phyloP scores from a whole-genome alignment of 768 basidiomycete species.

The Punctularia strigosozonata region DNA sequence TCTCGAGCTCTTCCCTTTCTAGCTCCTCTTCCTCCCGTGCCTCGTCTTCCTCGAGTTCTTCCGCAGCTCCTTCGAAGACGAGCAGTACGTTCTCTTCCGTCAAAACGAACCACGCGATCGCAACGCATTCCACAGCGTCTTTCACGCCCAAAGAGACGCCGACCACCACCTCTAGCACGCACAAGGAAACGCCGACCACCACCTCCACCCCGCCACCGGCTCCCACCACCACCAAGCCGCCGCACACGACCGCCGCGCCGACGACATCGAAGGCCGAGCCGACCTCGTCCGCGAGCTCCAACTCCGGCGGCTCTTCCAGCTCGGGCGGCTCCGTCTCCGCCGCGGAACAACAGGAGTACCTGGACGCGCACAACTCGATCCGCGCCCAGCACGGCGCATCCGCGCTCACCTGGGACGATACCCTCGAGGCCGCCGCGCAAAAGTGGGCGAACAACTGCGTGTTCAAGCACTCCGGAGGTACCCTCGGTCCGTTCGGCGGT shows the following conservation, averaged over 20 bases:
- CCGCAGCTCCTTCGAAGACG: constrained; percentile 5
- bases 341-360: constrained; percentile 14
- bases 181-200: constrained; percentile 10
- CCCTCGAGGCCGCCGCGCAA: constrained; percentile 34
- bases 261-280: background rate
- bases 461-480: constrained; percentile 34
- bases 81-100: constrained; percentile 5
- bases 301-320: background rate
- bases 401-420: constrained; percentile 35
- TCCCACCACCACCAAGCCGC: constrained; percentile 8
- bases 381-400: constrained; percentile 30
- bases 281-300: background rate
- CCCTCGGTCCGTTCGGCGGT: background rate
- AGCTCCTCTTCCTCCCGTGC: background rate
- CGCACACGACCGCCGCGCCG: constrained; percentile 5
- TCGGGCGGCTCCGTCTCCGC: background rate
- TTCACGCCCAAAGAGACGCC: constrained; percentile 1
- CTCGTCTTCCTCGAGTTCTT: constrained; percentile 2
- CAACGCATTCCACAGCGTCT: constrained; percentile 1
- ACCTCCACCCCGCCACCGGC: constrained; percentile 11
- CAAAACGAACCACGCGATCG: no score
- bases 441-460: constrained; percentile 38
- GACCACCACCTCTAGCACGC: constrained; percentile 10
- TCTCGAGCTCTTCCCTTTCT: constrained; percentile 3
- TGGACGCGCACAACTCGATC: constrained; percentile 35